A percentile compares a stretch with the other conserved stretches of the same genome.
These are phyloP conservation scores for Plasmodium reichenowi DNA, from an alignment of 169 alveolate species.

Conservation along the genomic window DNA sequence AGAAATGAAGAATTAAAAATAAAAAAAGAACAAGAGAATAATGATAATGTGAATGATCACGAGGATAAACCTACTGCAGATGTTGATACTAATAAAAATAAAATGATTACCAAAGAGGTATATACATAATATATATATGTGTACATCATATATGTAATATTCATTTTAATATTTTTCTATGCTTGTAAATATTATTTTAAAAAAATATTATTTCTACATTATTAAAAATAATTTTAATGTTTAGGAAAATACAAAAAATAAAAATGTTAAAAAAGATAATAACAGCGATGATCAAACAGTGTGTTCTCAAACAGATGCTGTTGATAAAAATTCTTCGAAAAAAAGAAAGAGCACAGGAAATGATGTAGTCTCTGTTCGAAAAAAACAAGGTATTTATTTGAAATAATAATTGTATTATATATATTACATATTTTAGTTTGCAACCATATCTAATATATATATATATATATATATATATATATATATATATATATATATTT, in stretches of 20 bases:
- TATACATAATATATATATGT: background rate
- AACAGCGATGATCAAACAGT: conserved; percentile 27
- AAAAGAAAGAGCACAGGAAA: conserved; percentile 38
- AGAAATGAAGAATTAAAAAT: conserved; percentile 15
- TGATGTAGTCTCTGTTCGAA: conserved; percentile 45
- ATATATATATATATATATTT: background rate
- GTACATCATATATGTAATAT: background rate
- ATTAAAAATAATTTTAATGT: background rate
- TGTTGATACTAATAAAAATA: background rate
- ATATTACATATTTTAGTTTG: background rate
- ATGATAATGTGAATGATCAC: conserved; percentile 27
- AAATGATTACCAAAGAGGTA: conserved; percentile 17
- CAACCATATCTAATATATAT: background rate
- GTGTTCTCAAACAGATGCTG: conserved; percentile 32
- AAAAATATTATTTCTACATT: background rate
- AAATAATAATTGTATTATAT: background rate
- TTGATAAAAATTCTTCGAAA: conserved; percentile 58
- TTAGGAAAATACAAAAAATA: conserved; percentile 4
- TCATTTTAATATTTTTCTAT: conserved; percentile 8
- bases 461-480: background rate
- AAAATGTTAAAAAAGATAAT: conserved; percentile 35
- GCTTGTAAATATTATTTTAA: background rate
- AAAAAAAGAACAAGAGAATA: conserved; percentile 11
- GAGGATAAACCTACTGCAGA: background rate
- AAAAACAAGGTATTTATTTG: conserved; percentile 62